Base-by-base conservation (phyloP, 177 flowering plant genomes). In the Telopea speciosissima region DNA sequence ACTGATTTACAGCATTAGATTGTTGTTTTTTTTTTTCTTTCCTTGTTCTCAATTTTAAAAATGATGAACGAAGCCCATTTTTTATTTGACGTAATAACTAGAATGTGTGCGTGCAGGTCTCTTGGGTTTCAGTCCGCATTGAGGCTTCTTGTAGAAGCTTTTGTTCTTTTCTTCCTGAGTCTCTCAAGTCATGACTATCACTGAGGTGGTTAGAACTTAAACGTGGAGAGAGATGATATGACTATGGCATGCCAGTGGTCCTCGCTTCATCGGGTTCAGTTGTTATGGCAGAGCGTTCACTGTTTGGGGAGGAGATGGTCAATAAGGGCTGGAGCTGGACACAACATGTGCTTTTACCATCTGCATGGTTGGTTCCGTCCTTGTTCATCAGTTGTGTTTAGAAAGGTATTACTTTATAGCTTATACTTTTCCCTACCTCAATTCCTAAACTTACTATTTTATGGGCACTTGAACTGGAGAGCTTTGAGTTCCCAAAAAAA, bases 211-310 rank as follows among this genome's bases (percentile, higher is more conserved):
- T n/a, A 67, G 13, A 40, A 13, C 40, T 40, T 54, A 74, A 69
- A 44, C 8, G 40, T 6, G 8, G 40, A 36, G 62, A 17, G 28
- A n/a, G 70, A 63, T 70, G 65, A 8, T 70, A 64, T 72, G 77
- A 71, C 17, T 26, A 81, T 85, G 86, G 86, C 82, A 11, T 77
- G 70, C 78, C 70, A 28, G 67, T 68, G 56, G 65, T 67, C 63
- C 45, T 70, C 73, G 22, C 74, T 63, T 69, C 68, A 69, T 68
- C 71, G 70, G 42, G 17, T 78, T 33, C 66, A 44, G 59, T 65
- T 64, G 65, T 36, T 77, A 10, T 72, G 79, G 80, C 74, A 75
- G 66, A 71, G 66, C 54, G 58, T 71, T 60, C 63, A n/a, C 64
- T 72, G 63, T 72, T 59, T 76, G 0, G 69, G 75, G n/a, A 74